Conservation (phyloP, 768 basidiomycete genomes). For the Ramaria rubella region DNA sequence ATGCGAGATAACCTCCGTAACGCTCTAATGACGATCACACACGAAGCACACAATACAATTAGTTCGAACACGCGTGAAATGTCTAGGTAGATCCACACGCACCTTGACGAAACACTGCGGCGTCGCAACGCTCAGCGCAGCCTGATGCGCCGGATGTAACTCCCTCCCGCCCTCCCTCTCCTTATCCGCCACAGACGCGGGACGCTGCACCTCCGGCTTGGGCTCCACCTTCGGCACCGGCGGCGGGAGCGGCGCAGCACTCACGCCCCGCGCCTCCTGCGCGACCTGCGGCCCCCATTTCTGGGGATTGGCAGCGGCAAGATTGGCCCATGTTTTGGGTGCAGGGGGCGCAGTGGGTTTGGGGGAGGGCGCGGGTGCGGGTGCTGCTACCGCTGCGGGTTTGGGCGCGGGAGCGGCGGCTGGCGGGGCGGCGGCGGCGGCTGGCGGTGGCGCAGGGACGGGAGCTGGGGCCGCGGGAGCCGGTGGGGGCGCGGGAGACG, state of each 20-base stretch:
- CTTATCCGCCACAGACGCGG: not conserved
- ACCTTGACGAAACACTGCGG: slow-evolving; percentile 93
- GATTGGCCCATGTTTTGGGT: slow-evolving; percentile 87
- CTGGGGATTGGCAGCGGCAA: slow-evolving; percentile 75
- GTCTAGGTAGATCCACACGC: slow-evolving; percentile 17
- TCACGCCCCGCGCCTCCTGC: slow-evolving; percentile 68
- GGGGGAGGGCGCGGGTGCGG: slow-evolving; percentile 20
- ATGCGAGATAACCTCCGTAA: slow-evolving; percentile 58
- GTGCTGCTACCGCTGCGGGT: slow-evolving; percentile 16
- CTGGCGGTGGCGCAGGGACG: too few species aligned
- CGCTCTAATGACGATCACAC: slow-evolving; percentile 43
- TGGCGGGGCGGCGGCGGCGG: too few species aligned
- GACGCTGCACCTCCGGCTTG: slow-evolving; percentile 19
- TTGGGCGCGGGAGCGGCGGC: slow-evolving; percentile 19
- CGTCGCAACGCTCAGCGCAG: slow-evolving; percentile 58
- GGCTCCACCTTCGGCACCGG: slow-evolving; percentile 23
- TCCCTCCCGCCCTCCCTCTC: slow-evolving; percentile 31
- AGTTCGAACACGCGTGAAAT: too few species aligned
- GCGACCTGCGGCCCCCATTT: slow-evolving; percentile 85
- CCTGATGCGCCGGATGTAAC: slow-evolving; percentile 41
- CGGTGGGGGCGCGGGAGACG: slow-evolving; percentile 27
- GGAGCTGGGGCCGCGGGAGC: slow-evolving; percentile 21
- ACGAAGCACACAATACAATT: not conserved
- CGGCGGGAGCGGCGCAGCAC: slow-evolving; percentile 44
- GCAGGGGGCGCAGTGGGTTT: slow-evolving; percentile 29